Conservation (phyloP, 2,329 filamentous ascomycete species). For the Fusarium sp. region DNA sequence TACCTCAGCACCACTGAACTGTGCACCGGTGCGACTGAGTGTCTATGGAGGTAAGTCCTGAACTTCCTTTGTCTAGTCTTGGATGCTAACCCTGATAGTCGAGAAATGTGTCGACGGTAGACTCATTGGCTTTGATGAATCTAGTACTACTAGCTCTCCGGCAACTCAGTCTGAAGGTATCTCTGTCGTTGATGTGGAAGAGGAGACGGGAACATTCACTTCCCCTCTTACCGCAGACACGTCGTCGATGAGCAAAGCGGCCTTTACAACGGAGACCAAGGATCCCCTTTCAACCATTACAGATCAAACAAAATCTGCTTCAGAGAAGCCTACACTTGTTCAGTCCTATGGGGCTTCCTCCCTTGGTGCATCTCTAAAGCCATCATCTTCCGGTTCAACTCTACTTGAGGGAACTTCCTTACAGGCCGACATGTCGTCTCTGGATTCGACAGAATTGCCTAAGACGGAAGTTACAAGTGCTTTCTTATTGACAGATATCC, state of each 20-base stretch:
- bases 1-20: neutral
- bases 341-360: neutral
- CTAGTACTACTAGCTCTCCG: neutral
- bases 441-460: neutral
- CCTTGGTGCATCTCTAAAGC: neutral
- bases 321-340: neutral
- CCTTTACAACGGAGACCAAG: neutral
- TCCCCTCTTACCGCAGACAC: neutral
- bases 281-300: neutral
- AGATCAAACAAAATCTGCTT: neutral
- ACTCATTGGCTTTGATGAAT: neutral
- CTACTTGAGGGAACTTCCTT: neutral
- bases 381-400: neutral
- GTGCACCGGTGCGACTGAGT: neutral
- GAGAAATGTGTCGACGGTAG: neutral
- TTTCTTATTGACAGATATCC: neutral
- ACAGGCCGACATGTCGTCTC: neutral
- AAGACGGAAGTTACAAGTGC: neutral
- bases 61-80: neutral
- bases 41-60: neutral
- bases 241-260: neutral
- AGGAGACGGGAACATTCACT: neutral
- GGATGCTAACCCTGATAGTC: neutral
- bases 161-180: neutral
- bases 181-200: neutral